phyloP scores from a whole-genome alignment of 202 grass and related monocot genomes.

The Zoysia matrella region DNA sequence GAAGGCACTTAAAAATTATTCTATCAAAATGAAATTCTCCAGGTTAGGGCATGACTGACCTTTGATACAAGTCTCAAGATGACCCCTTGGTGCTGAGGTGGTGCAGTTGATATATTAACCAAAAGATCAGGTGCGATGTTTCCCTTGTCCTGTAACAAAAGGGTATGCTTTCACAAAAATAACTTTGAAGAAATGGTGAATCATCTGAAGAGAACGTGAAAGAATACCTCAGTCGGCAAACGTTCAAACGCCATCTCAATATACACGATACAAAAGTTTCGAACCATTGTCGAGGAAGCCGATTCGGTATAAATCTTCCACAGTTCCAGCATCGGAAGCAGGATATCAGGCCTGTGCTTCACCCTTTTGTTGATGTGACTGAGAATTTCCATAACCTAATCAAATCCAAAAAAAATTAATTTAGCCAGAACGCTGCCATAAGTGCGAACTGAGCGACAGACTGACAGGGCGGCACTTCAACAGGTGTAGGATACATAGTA shows the following conservation, averaged over 20 bases:
- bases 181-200: constrained; percentile 19
- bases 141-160: constrained; percentile 70
- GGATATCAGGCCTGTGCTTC: constrained; percentile 75
- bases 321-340: constrained; percentile 73
- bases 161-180: constrained; percentile 5
- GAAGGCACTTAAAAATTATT: constrained; percentile 11
- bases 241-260: constrained; percentile 96
- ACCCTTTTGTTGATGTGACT: constrained; percentile 94
- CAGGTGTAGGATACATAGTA: background rate
- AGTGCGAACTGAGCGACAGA: background rate
- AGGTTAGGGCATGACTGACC: constrained; percentile 47
- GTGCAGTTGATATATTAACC: constrained; percentile 67
- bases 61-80: constrained; percentile 83
- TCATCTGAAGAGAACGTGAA: background rate
- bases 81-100: constrained; percentile 84
- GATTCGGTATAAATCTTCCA: constrained; percentile 87
- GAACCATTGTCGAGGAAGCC: constrained; percentile 63
- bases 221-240: constrained; percentile 64
- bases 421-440: background rate
- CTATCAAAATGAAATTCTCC: background rate
- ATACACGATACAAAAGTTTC: constrained; percentile 86
- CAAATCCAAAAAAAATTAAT: background rate
- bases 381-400: constrained; percentile 94
- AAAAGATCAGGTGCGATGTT: constrained; percentile 78
- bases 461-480: constrained; percentile 10